phyloP scores from a whole-genome alignment of 441 rosid species.

The Arabidopsis hybrid region DNA sequence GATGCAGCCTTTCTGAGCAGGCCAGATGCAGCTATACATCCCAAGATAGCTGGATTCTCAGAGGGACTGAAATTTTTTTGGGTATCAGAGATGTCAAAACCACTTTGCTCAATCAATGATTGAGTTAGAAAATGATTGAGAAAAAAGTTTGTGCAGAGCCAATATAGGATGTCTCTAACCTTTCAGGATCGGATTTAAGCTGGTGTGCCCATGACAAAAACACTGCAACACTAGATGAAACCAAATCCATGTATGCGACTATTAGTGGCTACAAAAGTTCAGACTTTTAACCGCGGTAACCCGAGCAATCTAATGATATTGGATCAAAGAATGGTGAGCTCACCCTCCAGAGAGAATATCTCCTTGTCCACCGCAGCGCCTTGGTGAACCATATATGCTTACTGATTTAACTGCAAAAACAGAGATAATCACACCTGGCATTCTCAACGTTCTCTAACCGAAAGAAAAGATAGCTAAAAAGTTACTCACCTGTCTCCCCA shows the following conservation, averaged over 20 bases:
- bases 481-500: slow-evolving; percentile 70
- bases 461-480: not conserved
- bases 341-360: slow-evolving; percentile 98
- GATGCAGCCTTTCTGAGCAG: slow-evolving; percentile 86
- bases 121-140: slow-evolving; percentile 1
- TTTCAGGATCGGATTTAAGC: slow-evolving; percentile 47
- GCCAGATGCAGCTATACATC: slow-evolving; percentile 88
- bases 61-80: slow-evolving; percentile 8
- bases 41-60: slow-evolving; percentile 70
- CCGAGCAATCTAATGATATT: not conserved
- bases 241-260: slow-evolving; percentile 17
- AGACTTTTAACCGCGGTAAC: not conserved
- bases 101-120: slow-evolving; percentile 1
- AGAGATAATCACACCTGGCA: not conserved
- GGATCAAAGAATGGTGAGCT: slow-evolving; percentile 25
- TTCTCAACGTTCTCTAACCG: not conserved
- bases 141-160: not conserved
- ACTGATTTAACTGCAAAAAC: slow-evolving; percentile 73
- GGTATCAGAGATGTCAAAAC: slow-evolving; percentile 15
- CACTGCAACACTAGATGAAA: slow-evolving; percentile 74
- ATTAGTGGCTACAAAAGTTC: slow-evolving; percentile 29
- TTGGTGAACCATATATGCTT: slow-evolving; percentile 77
- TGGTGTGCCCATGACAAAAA: slow-evolving; percentile 86
- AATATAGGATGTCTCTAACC: slow-evolving; percentile 45
- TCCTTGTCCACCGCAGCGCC: slow-evolving; percentile 98